Base-by-base conservation (phyloP, 148 eudicot species). In the Spergularia bocconei region DNA sequence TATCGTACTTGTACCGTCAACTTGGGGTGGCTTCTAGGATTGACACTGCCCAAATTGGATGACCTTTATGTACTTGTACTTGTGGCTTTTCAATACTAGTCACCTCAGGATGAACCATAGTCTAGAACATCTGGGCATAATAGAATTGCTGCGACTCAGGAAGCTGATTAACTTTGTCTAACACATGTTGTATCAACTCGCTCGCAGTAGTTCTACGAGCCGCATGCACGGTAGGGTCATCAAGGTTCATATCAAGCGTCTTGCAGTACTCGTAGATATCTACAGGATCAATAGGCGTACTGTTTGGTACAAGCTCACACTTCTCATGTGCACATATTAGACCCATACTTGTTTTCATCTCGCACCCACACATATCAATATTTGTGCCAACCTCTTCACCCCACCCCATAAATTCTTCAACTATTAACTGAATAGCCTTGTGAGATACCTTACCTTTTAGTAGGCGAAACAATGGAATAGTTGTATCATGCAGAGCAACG, bases 251-350 rank as follows among this genome's bases (percentile, higher is more conserved):
- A 33, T 63, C 41, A 13, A 63, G 19, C 13, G 50, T 63, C 5
- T 47, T 13, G 8, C 48, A 63, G 36, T 12, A 33, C 2, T 29
- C 39, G 36, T 63, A 48, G 15, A 63, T 36, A 63, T 63, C 67
- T 8, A 13, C 15, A 13, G 16, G 38, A 33, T 63, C 47, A 63
- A 63, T 29, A 29, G 44, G 67, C 33, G 39, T 33, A 12, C 17
- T 3, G 1, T 7, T 33, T 6, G n/a, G 4, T 6, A 33, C 5
- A 12, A 33, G 38, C 10, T 13, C 9, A 29, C n/a, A 12, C 67
- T 36, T 63, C 48, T 63, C 47, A 63, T 63, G 67, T 13, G 67
- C 67, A 63, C 67, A 63, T 25, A 47, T 7, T 63, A 63, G 17
- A 4, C 44, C 67, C 13, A 12, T 13, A 33, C 67, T 63, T 4